These are phyloP conservation scores for Herpetospermum pedunculosum DNA, from an alignment of 306 rosid species.

Conservation along the genomic window DNA sequence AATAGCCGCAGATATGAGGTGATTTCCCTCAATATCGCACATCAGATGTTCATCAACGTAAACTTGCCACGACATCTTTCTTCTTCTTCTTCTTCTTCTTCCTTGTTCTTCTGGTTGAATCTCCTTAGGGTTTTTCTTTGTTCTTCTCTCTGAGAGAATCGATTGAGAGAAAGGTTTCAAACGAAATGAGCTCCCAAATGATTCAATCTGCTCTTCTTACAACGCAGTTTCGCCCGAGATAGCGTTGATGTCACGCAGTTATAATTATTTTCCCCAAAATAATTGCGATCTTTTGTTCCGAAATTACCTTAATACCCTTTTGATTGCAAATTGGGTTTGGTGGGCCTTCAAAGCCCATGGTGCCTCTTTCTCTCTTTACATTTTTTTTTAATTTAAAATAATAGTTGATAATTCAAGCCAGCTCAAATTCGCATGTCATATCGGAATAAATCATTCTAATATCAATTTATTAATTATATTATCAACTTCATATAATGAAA, in stretches of 20 bases:
- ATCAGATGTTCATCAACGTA: conserved; percentile 64
- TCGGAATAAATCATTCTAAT: neutral
- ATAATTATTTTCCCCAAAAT: conserved; percentile 6
- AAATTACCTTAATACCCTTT: neutral
- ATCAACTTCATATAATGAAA: neutral
- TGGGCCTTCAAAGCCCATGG: conserved; percentile 5
- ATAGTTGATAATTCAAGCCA: neutral
- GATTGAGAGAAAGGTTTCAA: neutral
- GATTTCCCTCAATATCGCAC: conserved; percentile 54
- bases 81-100: neutral
- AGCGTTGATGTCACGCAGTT: conserved; percentile 9
- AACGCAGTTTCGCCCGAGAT: conserved; percentile 7
- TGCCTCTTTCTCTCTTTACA: neutral
- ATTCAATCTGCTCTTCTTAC: neutral
- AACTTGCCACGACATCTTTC: conserved; percentile 62
- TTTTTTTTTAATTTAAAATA: neutral
- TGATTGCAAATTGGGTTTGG: neutral
- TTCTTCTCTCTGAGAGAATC: neutral
- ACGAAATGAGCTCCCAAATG: neutral
- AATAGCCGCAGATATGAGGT: conserved; percentile 44
- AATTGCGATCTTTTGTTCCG: neutral
- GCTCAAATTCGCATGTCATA: neutral
- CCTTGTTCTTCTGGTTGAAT: neutral
- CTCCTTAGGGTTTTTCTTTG: neutral
- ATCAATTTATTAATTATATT: neutral